These are phyloP conservation scores for Osmanthus fragrans DNA, from an alignment of 257 asterid genomes.

Conservation along the genomic window DNA sequence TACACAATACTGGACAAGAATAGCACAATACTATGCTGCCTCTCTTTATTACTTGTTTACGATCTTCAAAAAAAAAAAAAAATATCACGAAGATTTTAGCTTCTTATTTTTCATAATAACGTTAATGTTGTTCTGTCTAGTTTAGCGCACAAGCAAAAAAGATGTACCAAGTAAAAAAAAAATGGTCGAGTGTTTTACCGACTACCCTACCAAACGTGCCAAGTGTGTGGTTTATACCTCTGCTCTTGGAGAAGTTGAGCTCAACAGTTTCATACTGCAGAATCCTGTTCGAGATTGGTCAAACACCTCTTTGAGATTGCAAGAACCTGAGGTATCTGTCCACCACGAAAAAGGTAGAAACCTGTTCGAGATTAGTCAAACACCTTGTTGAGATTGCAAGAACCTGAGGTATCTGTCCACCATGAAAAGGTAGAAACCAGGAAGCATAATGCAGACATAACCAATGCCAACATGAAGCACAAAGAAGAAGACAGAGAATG, in stretches of 20 bases:
- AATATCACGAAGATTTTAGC: no score
- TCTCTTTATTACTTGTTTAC: no score
- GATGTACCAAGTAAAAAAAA: neutral
- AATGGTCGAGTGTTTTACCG: neutral
- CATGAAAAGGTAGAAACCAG: conserved; percentile 84
- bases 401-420: conserved; percentile 72
- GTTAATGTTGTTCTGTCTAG: neutral
- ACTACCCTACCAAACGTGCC: neutral
- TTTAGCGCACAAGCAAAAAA: neutral
- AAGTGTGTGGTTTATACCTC: conserved; percentile 30
- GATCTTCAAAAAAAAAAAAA: no score
- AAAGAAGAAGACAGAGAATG: conserved; percentile 71
- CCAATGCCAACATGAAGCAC: conserved; percentile 68
- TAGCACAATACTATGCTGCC: no score
- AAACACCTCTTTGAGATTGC: conserved; percentile 63
- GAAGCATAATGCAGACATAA: conserved; percentile 60
- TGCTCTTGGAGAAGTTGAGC: conserved; percentile 68
- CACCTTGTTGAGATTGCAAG: conserved; percentile 63
- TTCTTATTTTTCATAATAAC: neutral
- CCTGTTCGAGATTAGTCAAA: no score
- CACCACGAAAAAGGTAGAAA: conserved; percentile 75
- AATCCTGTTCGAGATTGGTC: conserved; percentile 57
- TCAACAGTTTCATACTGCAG: conserved; percentile 64
- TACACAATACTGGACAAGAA: neutral
- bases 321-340: conserved; percentile 76